Evolutionary conservation across 805 yeast genomes (phyloP).

Genomic region (Myxozyma vanderwaltii): DNA sequence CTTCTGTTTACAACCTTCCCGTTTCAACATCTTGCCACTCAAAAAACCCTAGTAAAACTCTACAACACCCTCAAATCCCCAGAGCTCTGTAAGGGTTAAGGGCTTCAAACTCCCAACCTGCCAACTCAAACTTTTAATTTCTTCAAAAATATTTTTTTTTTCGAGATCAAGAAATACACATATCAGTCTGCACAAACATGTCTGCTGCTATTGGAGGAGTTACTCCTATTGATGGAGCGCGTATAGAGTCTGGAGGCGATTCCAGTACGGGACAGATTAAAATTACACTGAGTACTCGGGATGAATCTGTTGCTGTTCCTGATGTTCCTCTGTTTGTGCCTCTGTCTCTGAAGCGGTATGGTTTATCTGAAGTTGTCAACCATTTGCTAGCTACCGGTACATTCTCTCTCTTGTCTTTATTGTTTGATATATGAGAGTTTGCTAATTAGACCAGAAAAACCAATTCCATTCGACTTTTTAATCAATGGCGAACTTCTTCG

Average conservation of each 20-base stretch:
- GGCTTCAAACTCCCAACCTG: too few relatives aligned
- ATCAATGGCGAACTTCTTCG: constrained; percentile 74
- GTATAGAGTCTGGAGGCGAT: neutral
- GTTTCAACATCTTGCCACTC: too few relatives aligned
- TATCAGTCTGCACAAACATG: neutral
- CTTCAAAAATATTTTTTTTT: neutral
- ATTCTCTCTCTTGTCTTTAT: neutral
- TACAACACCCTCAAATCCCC: neutral
- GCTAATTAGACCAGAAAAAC: constrained; percentile 44
- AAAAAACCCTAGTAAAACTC: too few relatives aligned
- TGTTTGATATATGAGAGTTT: neutral
- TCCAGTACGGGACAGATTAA: constrained; percentile 56
- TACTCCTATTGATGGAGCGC: neutral
- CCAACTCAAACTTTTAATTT: too few relatives aligned
- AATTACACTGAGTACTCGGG: constrained; percentile 71
- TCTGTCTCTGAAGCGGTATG: constrained; percentile 79
- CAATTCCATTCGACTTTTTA: constrained; percentile 90
- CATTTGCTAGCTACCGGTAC: constrained; percentile 60
- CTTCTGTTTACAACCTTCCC: too few relatives aligned
- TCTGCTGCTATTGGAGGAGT: neutral
- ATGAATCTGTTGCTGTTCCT: constrained; percentile 67
- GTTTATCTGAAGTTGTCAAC: constrained; percentile 92
- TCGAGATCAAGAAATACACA: neutral
- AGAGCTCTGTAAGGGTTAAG: too few relatives aligned
- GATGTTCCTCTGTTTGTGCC: constrained; percentile 90